Evolutionary conservation across 2,329 filamentous ascomycete species (phyloP), one percentile per base, ranked within the genome.

Genomic region (Bipolaris bicolor): DNA sequence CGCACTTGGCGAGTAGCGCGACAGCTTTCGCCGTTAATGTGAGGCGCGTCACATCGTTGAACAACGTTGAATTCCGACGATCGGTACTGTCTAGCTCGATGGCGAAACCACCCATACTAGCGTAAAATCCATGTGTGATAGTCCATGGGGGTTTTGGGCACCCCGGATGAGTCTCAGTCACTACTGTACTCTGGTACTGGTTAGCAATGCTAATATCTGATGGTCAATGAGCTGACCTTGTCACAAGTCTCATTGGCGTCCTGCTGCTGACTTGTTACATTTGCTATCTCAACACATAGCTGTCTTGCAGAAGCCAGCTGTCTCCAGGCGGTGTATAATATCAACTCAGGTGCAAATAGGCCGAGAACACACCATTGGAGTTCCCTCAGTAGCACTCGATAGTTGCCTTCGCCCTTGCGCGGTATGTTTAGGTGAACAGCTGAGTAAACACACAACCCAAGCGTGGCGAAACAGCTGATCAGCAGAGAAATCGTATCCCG

Each of bases 341-440:
- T 60, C 39, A 67, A 22, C 37, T 64, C 62, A 3, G 63, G 64
- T 16, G 57, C 58, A 33, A 67, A 60, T 9, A 64, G 29, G 5
- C 58, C 64, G 29, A 62, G 37, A 3, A 62, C 7, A 18, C 61
- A 50, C 64, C 61, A 67, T 10, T n/a, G 33, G 5, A 49, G 13
- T 39, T 45, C 53, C 18, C 41, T 60, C 3, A 58, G 36, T 13
- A 49, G 37, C 36, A 44, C 46, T 20, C 31, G 40, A 15, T 55
- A 45, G 34, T 18, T 26, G 13, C 36, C 24, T 43, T 26, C 44
- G 20, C 18, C 41, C 33, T 48, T 47, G 51, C 31, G 49, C 2
- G 58, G 62, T 13, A 67, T 51, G 33, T 64, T 65, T 16, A 65
- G 46, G 57, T 67, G 59, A 5, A 67, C 52, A 34, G 58, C 61